phyloP scores from a whole-genome alignment of 768 basidiomycete genomes.

The Hypholoma fasciculare region DNA sequence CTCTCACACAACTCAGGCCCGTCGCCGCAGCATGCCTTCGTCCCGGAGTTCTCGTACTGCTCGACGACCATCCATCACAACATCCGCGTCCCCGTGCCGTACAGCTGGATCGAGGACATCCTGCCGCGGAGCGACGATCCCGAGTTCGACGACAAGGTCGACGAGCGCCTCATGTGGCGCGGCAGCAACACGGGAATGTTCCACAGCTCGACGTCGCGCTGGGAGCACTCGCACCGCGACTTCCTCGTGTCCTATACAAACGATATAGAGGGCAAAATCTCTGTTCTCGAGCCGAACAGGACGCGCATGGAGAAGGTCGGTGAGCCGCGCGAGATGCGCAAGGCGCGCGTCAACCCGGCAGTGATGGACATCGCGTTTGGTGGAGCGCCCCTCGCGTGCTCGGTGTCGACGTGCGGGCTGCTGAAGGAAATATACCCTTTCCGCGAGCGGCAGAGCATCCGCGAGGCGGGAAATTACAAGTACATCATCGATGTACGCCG shows the following conservation, averaged over 20 bases:
- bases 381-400: constrained; percentile 43
- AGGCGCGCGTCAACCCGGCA: constrained; percentile 47
- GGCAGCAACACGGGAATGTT: constrained; percentile 72
- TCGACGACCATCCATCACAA: constrained; percentile 53
- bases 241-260: constrained; percentile 46
- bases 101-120: constrained; percentile 47
- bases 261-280: constrained; percentile 36
- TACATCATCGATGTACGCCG: constrained; percentile 56
- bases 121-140: constrained; percentile 49
- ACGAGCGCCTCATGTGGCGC: constrained; percentile 69
- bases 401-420: constrained; percentile 37
- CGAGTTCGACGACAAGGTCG: constrained; percentile 61
- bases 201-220: constrained; percentile 37
- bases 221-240: constrained; percentile 52
- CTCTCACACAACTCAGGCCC: constrained; percentile 50
- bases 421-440: constrained; percentile 52
- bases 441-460: constrained; percentile 38
- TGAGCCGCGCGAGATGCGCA: constrained; percentile 28
- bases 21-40: constrained; percentile 35
- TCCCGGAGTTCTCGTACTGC: constrained; percentile 57
- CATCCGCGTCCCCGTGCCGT: constrained; percentile 49
- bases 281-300: constrained; percentile 35
- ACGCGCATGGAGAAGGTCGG: constrained; percentile 32
- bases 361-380: constrained; percentile 64
- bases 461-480: constrained; percentile 57